Evolutionary conservation across 768 basidiomycete genomes (phyloP).

Genomic region (Amanita polypyramis): DNA sequence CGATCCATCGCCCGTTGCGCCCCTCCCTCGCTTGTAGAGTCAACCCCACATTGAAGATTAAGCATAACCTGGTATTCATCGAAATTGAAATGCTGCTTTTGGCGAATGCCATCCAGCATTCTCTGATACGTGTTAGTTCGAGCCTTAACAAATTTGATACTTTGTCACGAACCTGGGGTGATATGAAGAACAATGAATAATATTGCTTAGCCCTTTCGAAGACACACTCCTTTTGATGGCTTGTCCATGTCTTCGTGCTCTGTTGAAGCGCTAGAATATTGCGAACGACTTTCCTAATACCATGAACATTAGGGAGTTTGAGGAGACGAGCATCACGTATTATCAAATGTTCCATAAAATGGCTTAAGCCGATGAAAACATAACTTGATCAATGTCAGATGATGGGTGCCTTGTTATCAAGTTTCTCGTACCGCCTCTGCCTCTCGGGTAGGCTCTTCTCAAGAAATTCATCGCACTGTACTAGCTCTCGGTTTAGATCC

Average conservation of each 20-base stretch:
- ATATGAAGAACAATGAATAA: slow-evolving; percentile 65
- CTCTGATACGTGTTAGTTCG: slow-evolving; percentile 31
- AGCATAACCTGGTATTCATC: slow-evolving; percentile 92
- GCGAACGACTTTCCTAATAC: slow-evolving; percentile 78
- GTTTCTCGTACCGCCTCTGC: slow-evolving; percentile 46
- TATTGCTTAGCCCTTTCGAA: slow-evolving; percentile 73
- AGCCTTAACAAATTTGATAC: background rate
- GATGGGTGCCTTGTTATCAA: background rate
- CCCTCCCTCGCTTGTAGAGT: slow-evolving; percentile 45
- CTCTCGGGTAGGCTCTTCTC: slow-evolving; percentile 47
- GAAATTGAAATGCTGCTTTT: slow-evolving; percentile 61
- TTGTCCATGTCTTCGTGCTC: slow-evolving; percentile 68
- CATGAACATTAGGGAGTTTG: slow-evolving; percentile 57
- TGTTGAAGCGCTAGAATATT: slow-evolving; percentile 92
- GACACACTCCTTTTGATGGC: slow-evolving; percentile 41
- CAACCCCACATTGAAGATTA: slow-evolving; percentile 79
- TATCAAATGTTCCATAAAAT: slow-evolving; percentile 76
- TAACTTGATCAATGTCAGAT: slow-evolving; percentile 40
- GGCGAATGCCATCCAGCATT: slow-evolving; percentile 64
- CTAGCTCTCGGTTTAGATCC: slow-evolving; percentile 76
- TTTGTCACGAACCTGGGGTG: slow-evolving; percentile 53
- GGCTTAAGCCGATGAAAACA: slow-evolving; percentile 75
- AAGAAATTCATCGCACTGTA: slow-evolving; percentile 63
- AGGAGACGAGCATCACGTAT: slow-evolving; percentile 67
- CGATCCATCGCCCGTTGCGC: slow-evolving; percentile 47